phyloP scores from a whole-genome alignment of 176 grass and related monocot genomes.

The Aegilops tauschii region DNA sequence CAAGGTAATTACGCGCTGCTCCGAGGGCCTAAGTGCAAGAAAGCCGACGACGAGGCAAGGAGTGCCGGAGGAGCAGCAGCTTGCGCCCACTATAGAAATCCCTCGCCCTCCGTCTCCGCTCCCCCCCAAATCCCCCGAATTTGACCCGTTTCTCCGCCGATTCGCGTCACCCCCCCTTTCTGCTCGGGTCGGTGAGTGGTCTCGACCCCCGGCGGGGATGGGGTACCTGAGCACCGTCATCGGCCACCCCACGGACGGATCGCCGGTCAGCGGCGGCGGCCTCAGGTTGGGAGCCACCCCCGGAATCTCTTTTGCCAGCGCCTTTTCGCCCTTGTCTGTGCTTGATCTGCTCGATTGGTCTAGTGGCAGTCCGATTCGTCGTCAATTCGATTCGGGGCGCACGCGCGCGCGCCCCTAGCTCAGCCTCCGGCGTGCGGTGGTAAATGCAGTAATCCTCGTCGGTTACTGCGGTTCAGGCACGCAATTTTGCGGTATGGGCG shows the following conservation, averaged over 20 bases:
- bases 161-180: neutral
- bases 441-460: too few species aligned
- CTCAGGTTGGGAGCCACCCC: conserved; percentile 39
- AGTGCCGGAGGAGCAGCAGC: neutral
- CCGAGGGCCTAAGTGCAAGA: conserved; percentile 14
- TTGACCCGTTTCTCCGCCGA: neutral
- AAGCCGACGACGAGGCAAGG: neutral
- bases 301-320: neutral
- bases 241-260: conserved; percentile 56
- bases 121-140: conserved; percentile 22
- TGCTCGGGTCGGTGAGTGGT: neutral
- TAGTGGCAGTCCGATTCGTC: neutral
- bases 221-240: conserved; percentile 58
- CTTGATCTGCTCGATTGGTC: neutral
- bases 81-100: neutral
- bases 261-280: conserved; percentile 55
- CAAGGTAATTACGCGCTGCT: neutral
- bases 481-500: too few species aligned
- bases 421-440: too few species aligned
- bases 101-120: neutral
- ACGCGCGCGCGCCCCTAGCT: too few species aligned
- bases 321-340: neutral
- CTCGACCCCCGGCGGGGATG: conserved; percentile 11
- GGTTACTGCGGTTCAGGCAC: neutral
- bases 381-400: neutral